Evolutionary conservation across 2,329 filamentous ascomycete genomes (phyloP), one percentile per base, ranked within the genome.

Genomic region (Scytalidium sp.): DNA sequence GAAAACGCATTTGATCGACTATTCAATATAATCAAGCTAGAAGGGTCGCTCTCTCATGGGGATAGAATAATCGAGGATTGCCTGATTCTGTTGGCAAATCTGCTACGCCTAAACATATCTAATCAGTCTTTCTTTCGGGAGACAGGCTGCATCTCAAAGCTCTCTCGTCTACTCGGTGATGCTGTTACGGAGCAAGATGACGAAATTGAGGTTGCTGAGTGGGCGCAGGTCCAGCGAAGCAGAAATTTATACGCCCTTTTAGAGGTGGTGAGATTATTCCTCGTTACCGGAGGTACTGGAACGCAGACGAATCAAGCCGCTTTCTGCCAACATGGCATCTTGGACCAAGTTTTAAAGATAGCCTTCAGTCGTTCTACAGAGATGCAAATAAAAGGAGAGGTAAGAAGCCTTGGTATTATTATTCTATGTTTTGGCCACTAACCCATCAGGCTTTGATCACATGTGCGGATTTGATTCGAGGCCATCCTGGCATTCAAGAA

Each of bases 51-150:
- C 41, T 79, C 78, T 3, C 85, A 95, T 59, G 94, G 94, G 15
- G 90, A 89, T 40, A 87, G 93, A 53, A 81, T 89, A 11, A 88
- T 97, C 3, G 93, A 97, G 68, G 94, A 99, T 67, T 97, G 92
- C 60, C 75, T 99, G 19, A 93, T 94, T 50, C 75, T 99, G 47
- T 75, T 97, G 44, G 90, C 91, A 40, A 97, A 97, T 66, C 80
- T 99, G 11, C 75, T 99, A 22, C 83, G 87, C 27, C 80, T 91
- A 60, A 97, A 97, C 64, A 75, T 85, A 2, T 94, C 92, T 2
- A 99, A 99, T 63, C 94, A 99, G 68, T 90, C 90, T 10, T 84
- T 93, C 49, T 97, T 99, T 67, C 82, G 93, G 50, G 94, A 99
- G 66, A 93, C 89, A 41, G 91, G 90, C 1, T 92, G 87, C 62